Percentiles rank a stretch among this genome's conserved stretches.
Conservation (phyloP, 2,329 filamentous ascomycete species). For the Nannizzia gypsea region DNA sequence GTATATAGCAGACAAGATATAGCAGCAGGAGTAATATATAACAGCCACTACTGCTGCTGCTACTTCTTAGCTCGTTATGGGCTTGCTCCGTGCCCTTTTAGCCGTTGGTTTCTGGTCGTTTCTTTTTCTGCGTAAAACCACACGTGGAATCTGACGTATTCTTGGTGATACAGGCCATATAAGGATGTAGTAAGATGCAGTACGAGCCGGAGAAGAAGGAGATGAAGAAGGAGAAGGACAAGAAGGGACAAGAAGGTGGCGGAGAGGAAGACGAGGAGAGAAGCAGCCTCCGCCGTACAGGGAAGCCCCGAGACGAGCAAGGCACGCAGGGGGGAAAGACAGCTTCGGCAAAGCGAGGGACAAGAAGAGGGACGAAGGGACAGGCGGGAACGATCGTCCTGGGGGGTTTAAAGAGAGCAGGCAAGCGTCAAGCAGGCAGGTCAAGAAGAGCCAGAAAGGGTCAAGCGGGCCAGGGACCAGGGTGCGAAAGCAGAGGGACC, state of each 20-base stretch:
- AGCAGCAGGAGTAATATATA: no score
- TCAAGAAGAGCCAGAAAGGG: background rate
- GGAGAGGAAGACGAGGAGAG: background rate
- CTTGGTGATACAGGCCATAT: background rate
- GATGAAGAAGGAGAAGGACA: background rate
- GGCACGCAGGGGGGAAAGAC: background rate
- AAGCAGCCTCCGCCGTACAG: no score
- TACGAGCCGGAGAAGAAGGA: background rate
- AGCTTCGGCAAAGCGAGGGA: background rate
- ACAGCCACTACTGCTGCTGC: no score
- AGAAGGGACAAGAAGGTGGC: background rate
- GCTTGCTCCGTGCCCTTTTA: background rate
- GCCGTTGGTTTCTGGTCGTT: background rate
- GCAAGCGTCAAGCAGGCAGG: background rate
- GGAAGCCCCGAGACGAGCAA: background rate
- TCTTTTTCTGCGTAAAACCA: background rate
- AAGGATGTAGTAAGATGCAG: no score
- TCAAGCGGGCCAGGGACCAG: background rate
- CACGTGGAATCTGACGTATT: constrained; percentile 4
- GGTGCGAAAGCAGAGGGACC: background rate
- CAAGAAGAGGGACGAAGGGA: background rate
- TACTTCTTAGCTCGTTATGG: background rate
- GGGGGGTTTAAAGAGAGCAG: background rate
- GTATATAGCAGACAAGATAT: no score
- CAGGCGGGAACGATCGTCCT: background rate